phyloP scores from a whole-genome alignment of 2,329 filamentous ascomycete species.

The Ophiostoma angusticollis region DNA sequence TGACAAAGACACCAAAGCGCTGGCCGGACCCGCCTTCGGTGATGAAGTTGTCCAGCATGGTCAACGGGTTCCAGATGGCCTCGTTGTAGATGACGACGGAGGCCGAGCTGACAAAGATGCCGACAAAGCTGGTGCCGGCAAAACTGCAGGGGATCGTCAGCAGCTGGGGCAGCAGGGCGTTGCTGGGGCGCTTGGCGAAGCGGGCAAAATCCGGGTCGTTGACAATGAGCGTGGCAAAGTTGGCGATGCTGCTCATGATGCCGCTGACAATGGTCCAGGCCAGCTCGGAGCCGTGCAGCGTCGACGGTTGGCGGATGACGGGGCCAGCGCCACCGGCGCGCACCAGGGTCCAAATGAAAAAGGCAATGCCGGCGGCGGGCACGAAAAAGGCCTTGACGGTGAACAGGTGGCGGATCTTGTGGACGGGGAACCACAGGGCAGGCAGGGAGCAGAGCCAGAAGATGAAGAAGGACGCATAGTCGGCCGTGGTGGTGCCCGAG shows the following conservation, averaged over 20 bases:
- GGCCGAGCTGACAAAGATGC: slow-evolving; percentile 64
- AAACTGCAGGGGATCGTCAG: slow-evolving; percentile 60
- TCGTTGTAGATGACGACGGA: slow-evolving; percentile 53
- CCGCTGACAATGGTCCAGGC: slow-evolving; percentile 75
- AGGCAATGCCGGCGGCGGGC: slow-evolving; percentile 68
- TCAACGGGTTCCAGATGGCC: slow-evolving; percentile 61
- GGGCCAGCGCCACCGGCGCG: slow-evolving; percentile 73
- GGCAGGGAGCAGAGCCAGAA: slow-evolving; percentile 19
- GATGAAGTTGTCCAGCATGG: slow-evolving; percentile 53
- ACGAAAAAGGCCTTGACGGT: slow-evolving; percentile 82
- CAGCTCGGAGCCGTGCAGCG: slow-evolving; percentile 27
- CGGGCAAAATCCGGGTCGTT: slow-evolving; percentile 77
- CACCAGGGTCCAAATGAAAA: slow-evolving; percentile 77
- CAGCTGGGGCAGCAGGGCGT: slow-evolving; percentile 72
- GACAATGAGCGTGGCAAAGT: slow-evolving; percentile 78
- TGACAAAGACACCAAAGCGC: slow-evolving; percentile 65
- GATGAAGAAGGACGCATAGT: slow-evolving; percentile 16
- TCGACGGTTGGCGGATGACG: slow-evolving; percentile 52
- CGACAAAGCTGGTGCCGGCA: slow-evolving; percentile 71
- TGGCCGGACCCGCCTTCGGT: slow-evolving; percentile 54
- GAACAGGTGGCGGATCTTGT: slow-evolving; percentile 19
- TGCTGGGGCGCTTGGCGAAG: slow-evolving; percentile 63
- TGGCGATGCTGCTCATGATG: slow-evolving; percentile 80
- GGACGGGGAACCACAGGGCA: slow-evolving; percentile 19
- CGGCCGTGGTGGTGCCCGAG: slow-evolving; percentile 22